Conservation (phyloP, 2,329 filamentous ascomycete species). For the Fusarium sarcochroum region DNA sequence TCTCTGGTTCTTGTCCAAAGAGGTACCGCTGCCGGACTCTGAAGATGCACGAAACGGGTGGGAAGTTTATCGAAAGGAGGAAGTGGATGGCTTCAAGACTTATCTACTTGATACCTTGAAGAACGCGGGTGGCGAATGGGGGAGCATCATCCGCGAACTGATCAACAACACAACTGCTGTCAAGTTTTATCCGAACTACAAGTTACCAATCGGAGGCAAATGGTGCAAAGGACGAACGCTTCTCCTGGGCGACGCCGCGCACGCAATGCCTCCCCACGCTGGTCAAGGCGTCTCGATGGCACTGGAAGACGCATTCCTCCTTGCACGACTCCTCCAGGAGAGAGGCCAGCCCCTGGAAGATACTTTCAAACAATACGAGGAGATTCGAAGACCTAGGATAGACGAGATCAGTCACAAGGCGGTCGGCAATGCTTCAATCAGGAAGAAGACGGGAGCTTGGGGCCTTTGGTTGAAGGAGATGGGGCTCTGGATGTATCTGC, state of each 20-base stretch:
- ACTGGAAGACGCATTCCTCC: constrained; percentile 4
- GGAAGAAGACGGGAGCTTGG: constrained; percentile 2
- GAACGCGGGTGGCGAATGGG: constrained; percentile 1
- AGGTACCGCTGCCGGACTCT: not conserved
- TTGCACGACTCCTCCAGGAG: not conserved
- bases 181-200: constrained; percentile 9
- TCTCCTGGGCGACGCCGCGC: not conserved
- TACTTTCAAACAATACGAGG: not conserved
- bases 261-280: constrained; percentile 5
- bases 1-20: constrained; percentile 1
- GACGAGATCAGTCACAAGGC: not conserved
- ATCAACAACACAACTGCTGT: not conserved
- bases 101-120: not conserved
- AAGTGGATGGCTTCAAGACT: not conserved
- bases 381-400: not conserved
- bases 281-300: constrained; percentile 8
- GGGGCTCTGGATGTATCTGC: not conserved
- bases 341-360: not conserved
- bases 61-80: constrained; percentile 1
- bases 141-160: not conserved
- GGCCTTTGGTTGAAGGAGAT: constrained; percentile 4
- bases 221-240: constrained; percentile 4
- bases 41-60: constrained; percentile 1
- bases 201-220: not conserved
- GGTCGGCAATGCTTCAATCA: not conserved